These are phyloP conservation scores for Hyphodiscus hymeniophilus DNA, from an alignment of 495 filamentous ascomycete species.

Conservation along the genomic window DNA sequence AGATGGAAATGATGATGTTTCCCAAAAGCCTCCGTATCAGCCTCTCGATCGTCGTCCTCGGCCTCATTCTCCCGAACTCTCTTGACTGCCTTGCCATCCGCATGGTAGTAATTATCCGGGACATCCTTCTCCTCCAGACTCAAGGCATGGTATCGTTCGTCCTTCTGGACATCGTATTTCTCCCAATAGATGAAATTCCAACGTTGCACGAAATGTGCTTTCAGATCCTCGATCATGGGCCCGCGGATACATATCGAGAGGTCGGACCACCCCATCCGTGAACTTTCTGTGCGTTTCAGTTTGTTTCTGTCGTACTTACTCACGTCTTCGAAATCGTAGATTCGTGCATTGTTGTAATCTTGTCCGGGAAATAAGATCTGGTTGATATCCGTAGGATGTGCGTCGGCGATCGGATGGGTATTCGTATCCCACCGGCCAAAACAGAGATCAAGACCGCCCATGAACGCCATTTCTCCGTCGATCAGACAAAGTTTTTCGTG, in stretches of 20 bases:
- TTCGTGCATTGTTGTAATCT: conserved; percentile 88
- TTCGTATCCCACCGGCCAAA: conserved; percentile 58
- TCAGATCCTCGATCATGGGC: conserved; percentile 68
- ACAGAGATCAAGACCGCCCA: conserved; percentile 73
- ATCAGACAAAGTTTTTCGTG: conserved; percentile 89
- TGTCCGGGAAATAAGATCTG: conserved; percentile 80
- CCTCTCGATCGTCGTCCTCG: not conserved
- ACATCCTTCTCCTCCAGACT: conserved; percentile 1
- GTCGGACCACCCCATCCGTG: conserved; percentile 93
- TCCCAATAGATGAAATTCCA: conserved; percentile 90
- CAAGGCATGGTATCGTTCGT: conserved; percentile 53
- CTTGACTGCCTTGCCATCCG: conserved; percentile 17
- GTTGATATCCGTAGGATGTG: conserved; percentile 60
- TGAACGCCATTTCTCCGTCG: conserved; percentile 76
- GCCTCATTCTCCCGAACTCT: not conserved
- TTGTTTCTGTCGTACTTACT: conserved; percentile 80
- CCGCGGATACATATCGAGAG: conserved; percentile 76
- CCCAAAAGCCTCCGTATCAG: not conserved
- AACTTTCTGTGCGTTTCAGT: conserved; percentile 67
- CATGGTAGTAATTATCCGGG: conserved; percentile 18
- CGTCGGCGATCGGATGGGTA: conserved; percentile 76
- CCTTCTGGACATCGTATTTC: conserved; percentile 66
- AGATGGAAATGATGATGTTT: not conserved
- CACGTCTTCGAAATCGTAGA: conserved; percentile 84
- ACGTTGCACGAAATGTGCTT: conserved; percentile 71